phyloP scores from a whole-genome alignment of 495 filamentous ascomycete species.

The Tuber aestivum region DNA sequence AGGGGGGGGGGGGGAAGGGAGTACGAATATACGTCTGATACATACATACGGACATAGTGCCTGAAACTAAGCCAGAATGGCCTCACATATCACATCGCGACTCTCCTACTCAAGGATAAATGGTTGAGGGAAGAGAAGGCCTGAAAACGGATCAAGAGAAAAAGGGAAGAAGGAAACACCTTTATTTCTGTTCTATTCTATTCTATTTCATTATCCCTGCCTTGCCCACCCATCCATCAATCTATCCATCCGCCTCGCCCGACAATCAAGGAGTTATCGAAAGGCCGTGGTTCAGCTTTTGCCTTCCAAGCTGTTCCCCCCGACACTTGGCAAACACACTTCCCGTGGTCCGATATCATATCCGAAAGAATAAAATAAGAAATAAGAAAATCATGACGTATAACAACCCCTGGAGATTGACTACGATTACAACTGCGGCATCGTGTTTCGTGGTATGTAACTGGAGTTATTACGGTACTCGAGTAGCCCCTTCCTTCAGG shows the following conservation, averaged over 20 bases:
- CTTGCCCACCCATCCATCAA: background rate
- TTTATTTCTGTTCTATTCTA: background rate
- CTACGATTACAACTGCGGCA: background rate
- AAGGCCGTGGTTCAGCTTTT: background rate
- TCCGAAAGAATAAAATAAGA: background rate
- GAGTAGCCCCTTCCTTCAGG: background rate
- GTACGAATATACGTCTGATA: background rate
- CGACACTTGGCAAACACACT: background rate
- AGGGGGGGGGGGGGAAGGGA: background rate
- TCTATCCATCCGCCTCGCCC: background rate
- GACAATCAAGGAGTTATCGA: background rate
- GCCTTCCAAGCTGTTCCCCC: background rate
- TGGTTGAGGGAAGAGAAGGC: background rate
- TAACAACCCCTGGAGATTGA: background rate
- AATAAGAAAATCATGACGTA: background rate
- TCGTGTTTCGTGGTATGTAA: background rate
- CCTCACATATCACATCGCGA: conserved; percentile 1
- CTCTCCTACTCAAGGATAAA: background rate
- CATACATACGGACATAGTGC: background rate
- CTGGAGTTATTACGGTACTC: background rate
- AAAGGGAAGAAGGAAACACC: background rate
- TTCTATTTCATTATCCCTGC: background rate
- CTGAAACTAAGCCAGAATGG: background rate
- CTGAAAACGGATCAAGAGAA: background rate
- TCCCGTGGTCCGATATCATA: background rate